Evolutionary conservation across 1,284 basidiomycete species (phyloP).

Genomic region (Polyporus tsugae): DNA sequence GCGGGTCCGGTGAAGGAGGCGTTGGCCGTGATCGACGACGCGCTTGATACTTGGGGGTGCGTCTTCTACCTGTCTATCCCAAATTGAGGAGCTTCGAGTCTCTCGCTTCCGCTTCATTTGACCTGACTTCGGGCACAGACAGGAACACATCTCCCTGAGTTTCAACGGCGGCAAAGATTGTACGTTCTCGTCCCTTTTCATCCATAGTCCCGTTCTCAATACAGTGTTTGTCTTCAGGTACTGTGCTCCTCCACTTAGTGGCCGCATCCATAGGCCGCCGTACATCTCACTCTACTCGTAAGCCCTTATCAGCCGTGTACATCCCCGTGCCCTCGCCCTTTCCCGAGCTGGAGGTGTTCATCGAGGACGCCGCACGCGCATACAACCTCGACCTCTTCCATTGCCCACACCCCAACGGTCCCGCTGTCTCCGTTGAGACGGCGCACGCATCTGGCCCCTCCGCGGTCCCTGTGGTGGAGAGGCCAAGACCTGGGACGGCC

Average conservation of each 20-base stretch:
- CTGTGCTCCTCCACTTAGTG: slow-evolving; percentile 92
- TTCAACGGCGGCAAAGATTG: slow-evolving; percentile 99
- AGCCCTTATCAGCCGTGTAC: slow-evolving; percentile 83
- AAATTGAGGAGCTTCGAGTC: not conserved
- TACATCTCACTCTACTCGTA: slow-evolving; percentile 42
- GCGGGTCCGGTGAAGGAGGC: slow-evolving; percentile 77
- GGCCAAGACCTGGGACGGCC: slow-evolving; percentile 52
- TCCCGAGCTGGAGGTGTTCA: slow-evolving; percentile 85
- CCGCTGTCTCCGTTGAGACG: slow-evolving; percentile 52
- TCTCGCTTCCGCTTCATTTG: slow-evolving; percentile 5
- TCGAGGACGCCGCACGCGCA: slow-evolving; percentile 64
- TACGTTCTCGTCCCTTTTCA: slow-evolving; percentile 51
- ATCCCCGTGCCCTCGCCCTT: slow-evolving; percentile 94
- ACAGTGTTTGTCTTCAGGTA: slow-evolving; percentile 63
- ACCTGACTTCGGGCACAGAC: slow-evolving; percentile 47
- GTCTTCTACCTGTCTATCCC: slow-evolving; percentile 41
- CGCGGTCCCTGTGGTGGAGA: slow-evolving; percentile 26
- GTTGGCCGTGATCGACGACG: slow-evolving; percentile 78
- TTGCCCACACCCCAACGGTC: slow-evolving; percentile 49
- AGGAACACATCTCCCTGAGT: slow-evolving; percentile 81
- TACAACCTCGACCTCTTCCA: slow-evolving; percentile 87
- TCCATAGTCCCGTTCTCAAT: not conserved
- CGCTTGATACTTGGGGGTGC: slow-evolving; percentile 81
- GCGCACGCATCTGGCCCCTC: slow-evolving; percentile 47
- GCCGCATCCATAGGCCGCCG: slow-evolving; percentile 72